A percentile compares a stretch with the other conserved stretches of the same genome.
Evolutionary conservation across 2,329 filamentous ascomycete species (phyloP).

Genomic region (Aaosphaeria pasadenensis): DNA sequence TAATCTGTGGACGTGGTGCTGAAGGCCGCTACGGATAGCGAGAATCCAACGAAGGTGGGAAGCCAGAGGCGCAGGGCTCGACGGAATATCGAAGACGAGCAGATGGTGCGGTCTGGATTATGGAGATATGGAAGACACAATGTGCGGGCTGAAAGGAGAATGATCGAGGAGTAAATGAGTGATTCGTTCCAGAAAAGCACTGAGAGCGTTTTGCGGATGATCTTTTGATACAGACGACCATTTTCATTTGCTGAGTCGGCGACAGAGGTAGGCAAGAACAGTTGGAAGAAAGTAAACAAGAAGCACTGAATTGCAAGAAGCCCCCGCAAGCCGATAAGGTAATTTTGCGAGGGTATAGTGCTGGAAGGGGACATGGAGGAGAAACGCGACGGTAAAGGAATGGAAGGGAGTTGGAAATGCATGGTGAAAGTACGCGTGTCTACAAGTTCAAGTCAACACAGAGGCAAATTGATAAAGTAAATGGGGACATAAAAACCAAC

Average conservation of each 20-base stretch:
- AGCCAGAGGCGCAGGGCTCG: conserved; percentile 43
- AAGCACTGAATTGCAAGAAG: conserved; percentile 44
- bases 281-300: conserved; percentile 45
- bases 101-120: conserved; percentile 29
- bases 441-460: no score
- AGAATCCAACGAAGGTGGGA: conserved; percentile 40
- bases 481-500: no score
- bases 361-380: conserved; percentile 5
- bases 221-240: conserved; percentile 39
- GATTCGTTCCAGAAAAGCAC: conserved; percentile 47
- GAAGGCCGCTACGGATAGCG: conserved; percentile 38
- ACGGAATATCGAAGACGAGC: conserved; percentile 42
- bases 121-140: conserved; percentile 43
- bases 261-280: conserved; percentile 44
- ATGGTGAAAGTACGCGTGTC: not conserved
- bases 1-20: conserved; percentile 23
- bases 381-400: conserved; percentile 10
- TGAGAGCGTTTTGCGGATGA: conserved; percentile 45
- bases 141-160: conserved; percentile 46
- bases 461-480: no score
- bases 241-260: conserved; percentile 30
- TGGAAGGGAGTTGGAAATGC: conserved; percentile 10
- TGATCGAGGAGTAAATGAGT: conserved; percentile 46
- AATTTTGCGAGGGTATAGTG: conserved; percentile 22
- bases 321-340: conserved; percentile 45